A percentile compares a stretch with the other conserved stretches of the same genome.
Conservation (phyloP, 2,329 filamentous ascomycete species). For the Exophiala sp. region DNA sequence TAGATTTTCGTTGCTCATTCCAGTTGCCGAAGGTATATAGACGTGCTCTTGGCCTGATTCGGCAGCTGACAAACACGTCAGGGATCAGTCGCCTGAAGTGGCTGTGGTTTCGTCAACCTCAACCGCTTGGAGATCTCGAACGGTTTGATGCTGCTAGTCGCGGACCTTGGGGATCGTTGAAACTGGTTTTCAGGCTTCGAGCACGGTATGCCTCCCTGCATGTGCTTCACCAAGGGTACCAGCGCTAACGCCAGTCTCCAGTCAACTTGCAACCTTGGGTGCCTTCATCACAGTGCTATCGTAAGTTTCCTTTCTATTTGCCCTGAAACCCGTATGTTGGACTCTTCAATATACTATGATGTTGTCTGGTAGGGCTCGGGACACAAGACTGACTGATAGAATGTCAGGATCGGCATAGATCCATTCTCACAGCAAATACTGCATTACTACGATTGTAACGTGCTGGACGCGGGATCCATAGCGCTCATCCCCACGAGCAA, state of each 20-base stretch:
- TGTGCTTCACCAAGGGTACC: no score
- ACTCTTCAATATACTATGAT: no score
- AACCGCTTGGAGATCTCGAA: constrained; percentile 26
- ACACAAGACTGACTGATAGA: no score
- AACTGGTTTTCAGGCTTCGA: constrained; percentile 22
- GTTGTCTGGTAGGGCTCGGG: no score
- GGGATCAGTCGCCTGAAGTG: constrained; percentile 34
- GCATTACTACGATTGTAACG: constrained; percentile 2
- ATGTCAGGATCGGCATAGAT: constrained; percentile 25
- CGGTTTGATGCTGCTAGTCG: constrained; percentile 31
- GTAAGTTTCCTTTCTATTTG: no score
- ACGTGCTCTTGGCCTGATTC: constrained; percentile 28
- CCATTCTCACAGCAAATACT: constrained; percentile 32
- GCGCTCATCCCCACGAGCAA: neutral
- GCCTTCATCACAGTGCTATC: constrained; percentile 28
- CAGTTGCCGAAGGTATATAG: constrained; percentile 17
- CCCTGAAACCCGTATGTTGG: no score
- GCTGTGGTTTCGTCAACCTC: constrained; percentile 20
- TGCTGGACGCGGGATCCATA: constrained; percentile 14
- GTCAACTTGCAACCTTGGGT: constrained; percentile 16
- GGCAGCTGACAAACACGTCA: constrained; percentile 23
- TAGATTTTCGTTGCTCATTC: neutral
- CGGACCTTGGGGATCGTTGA: constrained; percentile 30
- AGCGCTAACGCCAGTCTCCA: neutral
- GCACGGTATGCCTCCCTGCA: constrained; percentile 6